Percentiles rank a stretch among this genome's conserved stretches.
Conservation (phyloP, 352 stramenopile species). For the Globisporangium perplexum region DNA sequence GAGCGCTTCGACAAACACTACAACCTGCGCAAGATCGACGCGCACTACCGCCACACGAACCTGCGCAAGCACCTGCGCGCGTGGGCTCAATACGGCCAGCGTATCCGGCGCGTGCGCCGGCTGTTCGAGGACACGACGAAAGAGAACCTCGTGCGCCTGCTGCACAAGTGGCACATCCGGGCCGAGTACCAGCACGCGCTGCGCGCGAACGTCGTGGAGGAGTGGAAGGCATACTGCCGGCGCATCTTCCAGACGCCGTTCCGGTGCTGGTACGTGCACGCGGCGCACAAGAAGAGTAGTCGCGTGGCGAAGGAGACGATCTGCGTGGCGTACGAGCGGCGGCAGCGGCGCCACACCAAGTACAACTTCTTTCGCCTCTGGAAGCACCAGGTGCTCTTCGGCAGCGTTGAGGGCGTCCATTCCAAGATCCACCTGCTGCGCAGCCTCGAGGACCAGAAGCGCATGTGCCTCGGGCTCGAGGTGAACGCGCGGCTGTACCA, state of each 20-base stretch:
- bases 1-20: conserved; percentile 61
- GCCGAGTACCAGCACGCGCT: conserved; percentile 53
- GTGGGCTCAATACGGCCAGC: conserved; percentile 39
- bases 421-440: conserved; percentile 57
- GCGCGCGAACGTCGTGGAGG: conserved; percentile 38
- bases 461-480: conserved; percentile 60
- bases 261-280: conserved; percentile 56
- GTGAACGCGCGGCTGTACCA: conserved; percentile 51
- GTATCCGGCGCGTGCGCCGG: conserved; percentile 49
- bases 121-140: conserved; percentile 61
- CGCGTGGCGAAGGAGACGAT: conserved; percentile 56
- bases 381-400: conserved; percentile 76
- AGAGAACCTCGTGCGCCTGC: conserved; percentile 27
- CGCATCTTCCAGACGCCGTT: conserved; percentile 75
- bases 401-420: conserved; percentile 59
- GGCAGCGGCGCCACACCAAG: conserved; percentile 54
- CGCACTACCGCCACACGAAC: conserved; percentile 43
- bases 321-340: conserved; percentile 59
- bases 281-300: conserved; percentile 24
- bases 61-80: conserved; percentile 50
- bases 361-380: conserved; percentile 79
- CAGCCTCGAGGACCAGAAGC: conserved; percentile 74
- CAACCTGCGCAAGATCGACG: conserved; percentile 69
- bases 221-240: conserved; percentile 54
- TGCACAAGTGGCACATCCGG: conserved; percentile 45